Percentiles rank a stretch among this genome's conserved stretches.
Conservation (phyloP, 257 asterid genomes). For the Nicotiana knightiana region DNA sequence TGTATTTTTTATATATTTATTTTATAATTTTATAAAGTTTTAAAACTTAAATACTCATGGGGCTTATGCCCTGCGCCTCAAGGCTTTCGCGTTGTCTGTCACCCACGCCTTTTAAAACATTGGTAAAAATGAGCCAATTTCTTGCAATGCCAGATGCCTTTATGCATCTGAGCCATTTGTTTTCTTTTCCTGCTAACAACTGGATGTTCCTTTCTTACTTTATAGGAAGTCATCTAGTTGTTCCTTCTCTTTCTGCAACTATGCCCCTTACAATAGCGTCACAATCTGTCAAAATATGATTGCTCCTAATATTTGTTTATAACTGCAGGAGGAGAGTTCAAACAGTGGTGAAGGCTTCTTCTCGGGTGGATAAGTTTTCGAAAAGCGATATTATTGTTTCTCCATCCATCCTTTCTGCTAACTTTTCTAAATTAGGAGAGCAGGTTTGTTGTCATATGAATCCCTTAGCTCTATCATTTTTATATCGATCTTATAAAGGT, state of each 20-base stretch:
- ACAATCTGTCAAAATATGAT: neutral
- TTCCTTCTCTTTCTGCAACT: neutral
- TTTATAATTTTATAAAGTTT: no score
- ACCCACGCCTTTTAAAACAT: no score
- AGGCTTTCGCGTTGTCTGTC: no score
- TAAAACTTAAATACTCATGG: no score
- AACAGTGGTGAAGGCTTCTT: constrained; percentile 64
- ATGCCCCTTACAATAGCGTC: neutral
- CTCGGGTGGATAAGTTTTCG: constrained; percentile 88
- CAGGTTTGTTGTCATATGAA: constrained; percentile 45
- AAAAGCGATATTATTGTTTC: constrained; percentile 92
- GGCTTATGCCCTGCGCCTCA: no score
- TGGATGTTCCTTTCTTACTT: neutral
- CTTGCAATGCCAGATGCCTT: neutral
- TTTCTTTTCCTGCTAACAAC: neutral
- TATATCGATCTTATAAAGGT: neutral
- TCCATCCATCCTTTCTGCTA: constrained; percentile 96
- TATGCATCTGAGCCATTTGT: neutral
- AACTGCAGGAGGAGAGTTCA: constrained; percentile 61
- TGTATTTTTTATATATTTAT: no score
- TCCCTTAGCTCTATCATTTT: neutral
- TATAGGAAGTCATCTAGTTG: neutral
- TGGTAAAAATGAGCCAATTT: neutral
- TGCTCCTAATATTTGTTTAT: constrained; percentile 8
- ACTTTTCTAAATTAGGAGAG: constrained; percentile 91